A percentile compares a stretch with the other conserved stretches of the same genome.
These are phyloP conservation scores for Microcyclospora tardicrescens DNA, from an alignment of 2,329 filamentous ascomycete species.

Conservation along the genomic window DNA sequence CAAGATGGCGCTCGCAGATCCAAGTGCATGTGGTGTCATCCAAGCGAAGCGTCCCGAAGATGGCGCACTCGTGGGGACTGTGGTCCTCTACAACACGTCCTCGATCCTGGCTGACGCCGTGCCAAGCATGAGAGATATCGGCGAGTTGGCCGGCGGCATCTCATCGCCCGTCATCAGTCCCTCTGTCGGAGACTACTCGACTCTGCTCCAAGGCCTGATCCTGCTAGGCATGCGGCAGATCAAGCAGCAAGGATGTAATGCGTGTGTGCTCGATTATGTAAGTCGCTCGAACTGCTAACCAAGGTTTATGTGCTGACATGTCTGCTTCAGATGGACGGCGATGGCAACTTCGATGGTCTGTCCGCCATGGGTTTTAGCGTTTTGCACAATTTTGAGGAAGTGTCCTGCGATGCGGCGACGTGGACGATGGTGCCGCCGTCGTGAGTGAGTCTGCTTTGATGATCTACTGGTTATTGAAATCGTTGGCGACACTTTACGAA, in stretches of 20 bases:
- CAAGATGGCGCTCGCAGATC: slow-evolving; percentile 57
- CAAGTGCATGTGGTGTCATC: slow-evolving; percentile 65
- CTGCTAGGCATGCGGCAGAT: slow-evolving; percentile 72
- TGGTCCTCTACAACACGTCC: slow-evolving; percentile 63
- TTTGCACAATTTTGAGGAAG: slow-evolving; percentile 69
- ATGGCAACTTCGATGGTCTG: slow-evolving; percentile 61
- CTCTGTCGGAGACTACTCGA: slow-evolving; percentile 53
- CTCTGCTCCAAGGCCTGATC: slow-evolving; percentile 64
- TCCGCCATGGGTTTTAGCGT: slow-evolving; percentile 69
- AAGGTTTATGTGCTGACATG: not conserved
- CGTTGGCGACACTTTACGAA: no score
- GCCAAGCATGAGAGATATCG: slow-evolving; percentile 50
- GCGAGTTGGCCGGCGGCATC: slow-evolving; percentile 57
- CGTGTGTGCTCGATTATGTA: slow-evolving; percentile 70
- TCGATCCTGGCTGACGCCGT: slow-evolving; percentile 57
- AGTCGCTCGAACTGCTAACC: slow-evolving; percentile 25
- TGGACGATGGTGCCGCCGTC: slow-evolving; percentile 33
- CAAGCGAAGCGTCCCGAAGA: slow-evolving; percentile 61
- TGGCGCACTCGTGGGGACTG: slow-evolving; percentile 58
- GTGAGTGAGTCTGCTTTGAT: slow-evolving; percentile 2
- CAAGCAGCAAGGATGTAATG: slow-evolving; percentile 61
- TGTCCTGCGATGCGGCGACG: slow-evolving; percentile 53
- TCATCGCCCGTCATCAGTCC: slow-evolving; percentile 66
- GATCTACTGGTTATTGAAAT: no score
- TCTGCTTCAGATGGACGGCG: slow-evolving; percentile 47